Evolutionary conservation across 192 early-diverging fungal species (phyloP).

Genomic region (Coemansia sp.): DNA sequence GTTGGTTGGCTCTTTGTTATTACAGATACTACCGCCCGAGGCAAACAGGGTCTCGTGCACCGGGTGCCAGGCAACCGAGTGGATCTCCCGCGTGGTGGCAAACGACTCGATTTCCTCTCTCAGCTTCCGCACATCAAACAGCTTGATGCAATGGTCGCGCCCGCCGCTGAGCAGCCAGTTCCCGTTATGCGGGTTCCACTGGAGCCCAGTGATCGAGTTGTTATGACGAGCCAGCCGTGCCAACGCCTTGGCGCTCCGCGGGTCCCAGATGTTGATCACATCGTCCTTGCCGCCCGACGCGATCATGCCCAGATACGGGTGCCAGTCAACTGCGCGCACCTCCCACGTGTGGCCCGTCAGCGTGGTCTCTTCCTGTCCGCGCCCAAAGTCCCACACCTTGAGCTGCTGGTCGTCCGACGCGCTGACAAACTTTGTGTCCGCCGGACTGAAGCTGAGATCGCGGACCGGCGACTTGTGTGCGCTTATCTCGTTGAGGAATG

Average conservation of each 20-base stretch:
- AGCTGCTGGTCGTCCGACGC: slow-evolving; percentile 94
- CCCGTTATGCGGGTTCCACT: slow-evolving; percentile 94
- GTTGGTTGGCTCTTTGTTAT: slow-evolving; percentile 69
- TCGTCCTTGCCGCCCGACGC: slow-evolving; percentile 96
- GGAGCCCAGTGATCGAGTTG: slow-evolving; percentile 81
- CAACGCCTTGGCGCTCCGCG: slow-evolving; percentile 80
- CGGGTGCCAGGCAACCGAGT: slow-evolving; percentile 93
- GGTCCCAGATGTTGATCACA: slow-evolving; percentile 97
- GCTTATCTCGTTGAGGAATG: slow-evolving; percentile 82
- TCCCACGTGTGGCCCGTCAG: slow-evolving; percentile 94
- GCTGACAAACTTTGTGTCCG: slow-evolving; percentile 90
- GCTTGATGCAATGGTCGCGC: slow-evolving; percentile 85
- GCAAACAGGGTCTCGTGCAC: slow-evolving; percentile 86
- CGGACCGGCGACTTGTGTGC: slow-evolving; percentile 89
- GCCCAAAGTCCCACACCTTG: slow-evolving; percentile 96
- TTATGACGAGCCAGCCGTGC: slow-evolving; percentile 92
- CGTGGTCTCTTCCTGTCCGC: slow-evolving; percentile 74
- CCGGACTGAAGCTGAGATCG: slow-evolving; percentile 94
- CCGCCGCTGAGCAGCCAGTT: slow-evolving; percentile 92
- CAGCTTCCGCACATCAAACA: slow-evolving; percentile 95
- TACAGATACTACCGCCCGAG: slow-evolving; percentile 73
- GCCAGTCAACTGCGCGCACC: slow-evolving; percentile 97
- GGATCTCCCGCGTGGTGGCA: slow-evolving; percentile 87
- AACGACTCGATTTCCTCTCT: slow-evolving; percentile 82
- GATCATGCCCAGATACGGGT: slow-evolving; percentile 87